A percentile compares a stretch with the other conserved stretches of the same genome.
phyloP scores from a whole-genome alignment of 176 grass and related monocot genomes.

The Bromus sterilis region DNA sequence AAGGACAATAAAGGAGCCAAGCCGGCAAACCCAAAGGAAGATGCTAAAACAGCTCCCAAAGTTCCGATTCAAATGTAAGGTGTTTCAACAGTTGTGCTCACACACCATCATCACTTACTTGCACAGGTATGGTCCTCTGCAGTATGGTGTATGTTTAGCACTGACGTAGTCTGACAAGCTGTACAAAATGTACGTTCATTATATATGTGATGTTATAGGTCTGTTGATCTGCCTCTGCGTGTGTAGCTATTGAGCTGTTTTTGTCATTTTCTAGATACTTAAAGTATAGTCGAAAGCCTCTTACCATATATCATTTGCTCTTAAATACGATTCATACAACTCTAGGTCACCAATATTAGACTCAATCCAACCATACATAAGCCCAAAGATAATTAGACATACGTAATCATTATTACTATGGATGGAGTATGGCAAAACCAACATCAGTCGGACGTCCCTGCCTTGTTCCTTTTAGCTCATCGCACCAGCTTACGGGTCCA shows the following conservation, averaged over 20 bases:
- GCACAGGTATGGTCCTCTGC: background rate
- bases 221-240: background rate
- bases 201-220: background rate
- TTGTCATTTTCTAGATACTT: background rate
- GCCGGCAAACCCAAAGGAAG: background rate
- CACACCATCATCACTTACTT: background rate
- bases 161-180: slow-evolving; percentile 5
- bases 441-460: slow-evolving; percentile 1
- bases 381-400: slow-evolving; percentile 22
- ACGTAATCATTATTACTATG: background rate
- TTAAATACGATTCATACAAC: background rate
- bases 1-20: slow-evolving; percentile 1
- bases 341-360: slow-evolving; percentile 8
- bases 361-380: slow-evolving; percentile 9
- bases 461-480: slow-evolving; percentile 25
- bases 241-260: background rate
- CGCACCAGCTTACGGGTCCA: slow-evolving; percentile 42
- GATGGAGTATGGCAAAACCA: background rate
- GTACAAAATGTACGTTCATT: slow-evolving; percentile 8
- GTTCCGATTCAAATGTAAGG: background rate
- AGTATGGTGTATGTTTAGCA: slow-evolving; percentile 19
- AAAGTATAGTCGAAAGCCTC: background rate
- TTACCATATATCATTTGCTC: background rate
- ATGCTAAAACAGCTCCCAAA: slow-evolving; percentile 8
- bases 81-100: background rate